Evolutionary conservation across 805 yeast species (phyloP), one percentile per base, ranked within the genome.

Genomic region (Suhomyces canberraensis): DNA sequence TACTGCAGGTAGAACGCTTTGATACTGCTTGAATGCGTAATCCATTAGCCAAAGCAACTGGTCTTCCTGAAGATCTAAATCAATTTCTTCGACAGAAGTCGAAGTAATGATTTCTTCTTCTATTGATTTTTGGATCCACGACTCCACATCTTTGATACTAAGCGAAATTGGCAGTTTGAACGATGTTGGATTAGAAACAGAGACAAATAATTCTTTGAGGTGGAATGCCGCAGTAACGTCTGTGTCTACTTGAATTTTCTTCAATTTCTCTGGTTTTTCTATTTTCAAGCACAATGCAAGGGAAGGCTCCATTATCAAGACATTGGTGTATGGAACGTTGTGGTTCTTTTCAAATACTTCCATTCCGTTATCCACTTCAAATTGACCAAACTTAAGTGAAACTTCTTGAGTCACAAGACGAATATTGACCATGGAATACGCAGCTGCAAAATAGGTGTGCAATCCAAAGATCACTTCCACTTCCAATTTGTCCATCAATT

Each of bases 401-500:
- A 77, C 40, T 4, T 51, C 50, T 0, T 84, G 83, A 3, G 76
- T 47, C 1, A 73, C 69, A 6, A 81, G 38, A 21, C 82, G 61
- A 8, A 75, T 11, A 40, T 73, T 78, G 17, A 53, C 50, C 4
- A 70, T 64, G n/a, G 55, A 46, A 1, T 69, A 59, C 0, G 57
- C 44, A 1, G 63, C 58, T 4, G 47, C 37, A 30, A 71, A 49
- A 16, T 61, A 53, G 6, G 34, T 35, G 17, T 65, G 59, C 17
- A 85, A 55, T 7, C 63, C 59, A 22, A 59, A 56, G 9, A 85
- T 66, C 2, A 83, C 74, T 8, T 76, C 75, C 13, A 76, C 55
- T 41, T 90, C 95, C 11, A 88, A 58, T 13, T 56, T 54, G 54
- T 90, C 96, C 47, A 89, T 61, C 4, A 78, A 64, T 9, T 69